Base-by-base conservation (phyloP, 129 eudicot genomes). In the Lonicera japonica region DNA sequence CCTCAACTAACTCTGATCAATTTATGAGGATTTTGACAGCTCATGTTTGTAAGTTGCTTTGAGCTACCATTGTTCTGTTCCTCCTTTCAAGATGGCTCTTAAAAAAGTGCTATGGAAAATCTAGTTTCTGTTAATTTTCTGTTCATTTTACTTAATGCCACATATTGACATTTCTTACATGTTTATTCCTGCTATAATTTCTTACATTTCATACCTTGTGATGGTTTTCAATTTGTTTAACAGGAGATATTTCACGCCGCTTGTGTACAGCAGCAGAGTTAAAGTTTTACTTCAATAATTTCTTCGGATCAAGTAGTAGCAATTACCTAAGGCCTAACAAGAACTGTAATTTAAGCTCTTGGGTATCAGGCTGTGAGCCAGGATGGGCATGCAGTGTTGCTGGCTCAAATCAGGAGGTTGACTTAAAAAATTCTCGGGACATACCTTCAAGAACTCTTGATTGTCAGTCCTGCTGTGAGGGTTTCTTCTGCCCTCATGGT, bases 361-460 rank as follows among this genome's bases (percentile, higher is more conserved):
- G 88, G 89, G 78, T 78, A 56, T 48, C 86, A 57, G 99, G 99
- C 11, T 92, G 99, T 43, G 99, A 92, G 85, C 96, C 99, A 20
- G 99, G 99, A 67, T 92, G 99, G 99, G 96, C 96, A 0, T 82
- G 96, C 58, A 79, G 83, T 56, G 65, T 70, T 39, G 1, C 50
- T 43, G 79, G 71, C 58, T 19, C 74, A 15, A 67, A 60, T 3
- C 71, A 70, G 18, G 61, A 52, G 4, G 65, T 62, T 70, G 83
- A 80, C 84, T 63, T 85, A 48, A 67, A 43, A 63, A 74, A 80
- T 75, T 73, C 89, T 21, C 56, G 47, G 23, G 70, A 68, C 50
- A 80, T 84, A 50, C 96, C 99, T 48, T 74, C 81, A n/a, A 82
- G 99, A 76, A 84, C 88, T 61, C 70, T 64, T 5, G 67, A 72